These are phyloP conservation scores for Amaranthus hypochondriacus DNA, from an alignment of 148 eudicot genomes.

Conservation along the genomic window DNA sequence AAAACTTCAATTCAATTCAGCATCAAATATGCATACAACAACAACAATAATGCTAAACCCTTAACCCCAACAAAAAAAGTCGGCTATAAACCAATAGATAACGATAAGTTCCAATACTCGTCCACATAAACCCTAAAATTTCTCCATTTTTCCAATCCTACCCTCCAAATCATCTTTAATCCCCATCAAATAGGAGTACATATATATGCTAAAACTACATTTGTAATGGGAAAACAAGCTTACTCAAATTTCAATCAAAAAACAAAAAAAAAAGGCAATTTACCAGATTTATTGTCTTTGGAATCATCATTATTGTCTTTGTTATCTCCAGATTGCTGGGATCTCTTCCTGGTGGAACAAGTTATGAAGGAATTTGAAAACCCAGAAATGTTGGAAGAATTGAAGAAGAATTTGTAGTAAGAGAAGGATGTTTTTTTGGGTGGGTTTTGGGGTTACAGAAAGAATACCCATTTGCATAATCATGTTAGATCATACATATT, in stretches of 20 bases:
- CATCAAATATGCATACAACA: no score
- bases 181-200: neutral
- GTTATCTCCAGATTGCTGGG: conserved; percentile 34
- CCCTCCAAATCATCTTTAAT: neutral
- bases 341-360: conserved; percentile 30
- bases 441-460: conserved; percentile 13
- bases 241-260: neutral
- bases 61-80: no score
- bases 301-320: conserved; percentile 27
- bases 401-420: neutral
- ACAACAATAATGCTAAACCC: no score
- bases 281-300: conserved; percentile 28
- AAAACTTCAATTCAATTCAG: no score
- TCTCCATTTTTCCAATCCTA: neutral
- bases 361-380: conserved; percentile 23
- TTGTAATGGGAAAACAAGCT: neutral
- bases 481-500: neutral
- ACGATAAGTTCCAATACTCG: no score
- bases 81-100: no score
- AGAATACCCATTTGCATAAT: conserved; percentile 16
- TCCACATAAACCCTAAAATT: neutral
- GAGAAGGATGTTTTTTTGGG: conserved; percentile 11
- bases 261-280: neutral
- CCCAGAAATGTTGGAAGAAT: conserved; percentile 6
- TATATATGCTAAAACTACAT: neutral